phyloP scores from a whole-genome alignment of 192 early-diverging fungal genomes.

The Thamnidium elegans region DNA sequence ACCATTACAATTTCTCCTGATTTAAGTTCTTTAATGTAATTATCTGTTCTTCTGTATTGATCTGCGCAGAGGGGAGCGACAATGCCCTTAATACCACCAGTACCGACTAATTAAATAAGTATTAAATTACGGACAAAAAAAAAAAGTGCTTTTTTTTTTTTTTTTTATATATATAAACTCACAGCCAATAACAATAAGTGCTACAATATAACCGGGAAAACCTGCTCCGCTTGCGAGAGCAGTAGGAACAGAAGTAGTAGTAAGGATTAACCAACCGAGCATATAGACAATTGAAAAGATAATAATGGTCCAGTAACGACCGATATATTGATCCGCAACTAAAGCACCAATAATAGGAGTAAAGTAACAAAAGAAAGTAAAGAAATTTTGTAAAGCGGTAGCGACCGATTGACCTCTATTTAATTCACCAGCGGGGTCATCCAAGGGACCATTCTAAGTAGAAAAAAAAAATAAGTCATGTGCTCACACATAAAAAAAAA shows the following conservation, averaged over 20 bases:
- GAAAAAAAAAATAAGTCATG: neutral
- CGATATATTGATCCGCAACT: conserved; percentile 60
- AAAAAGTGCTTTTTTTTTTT: too few species aligned
- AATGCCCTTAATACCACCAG: conserved; percentile 34
- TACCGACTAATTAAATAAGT: conserved; percentile 23
- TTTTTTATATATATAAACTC: conserved; percentile 10
- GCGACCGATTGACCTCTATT: conserved; percentile 53
- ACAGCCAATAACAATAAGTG: conserved; percentile 61
- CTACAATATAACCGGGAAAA: conserved; percentile 61
- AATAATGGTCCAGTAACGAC: conserved; percentile 70
- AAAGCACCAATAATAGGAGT: conserved; percentile 58
- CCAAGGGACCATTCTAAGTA: conserved; percentile 30
- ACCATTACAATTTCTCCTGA: conserved; percentile 51
- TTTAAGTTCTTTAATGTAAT: conserved; percentile 48
- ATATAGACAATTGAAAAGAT: conserved; percentile 65
- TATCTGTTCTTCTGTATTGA: conserved; percentile 44
- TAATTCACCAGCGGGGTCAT: conserved; percentile 44
- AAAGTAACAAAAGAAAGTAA: conserved; percentile 63
- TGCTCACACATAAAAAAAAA: neutral
- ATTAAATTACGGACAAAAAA: too few species aligned
- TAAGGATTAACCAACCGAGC: conserved; percentile 58
- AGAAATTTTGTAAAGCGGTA: conserved; percentile 56
- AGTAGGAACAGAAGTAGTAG: conserved; percentile 53
- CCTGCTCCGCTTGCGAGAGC: conserved; percentile 53
- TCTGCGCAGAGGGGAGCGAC: conserved; percentile 55